Evolutionary conservation across 176 grass and related monocot species (phyloP).

Genomic region (Coix lacrymajobi): DNA sequence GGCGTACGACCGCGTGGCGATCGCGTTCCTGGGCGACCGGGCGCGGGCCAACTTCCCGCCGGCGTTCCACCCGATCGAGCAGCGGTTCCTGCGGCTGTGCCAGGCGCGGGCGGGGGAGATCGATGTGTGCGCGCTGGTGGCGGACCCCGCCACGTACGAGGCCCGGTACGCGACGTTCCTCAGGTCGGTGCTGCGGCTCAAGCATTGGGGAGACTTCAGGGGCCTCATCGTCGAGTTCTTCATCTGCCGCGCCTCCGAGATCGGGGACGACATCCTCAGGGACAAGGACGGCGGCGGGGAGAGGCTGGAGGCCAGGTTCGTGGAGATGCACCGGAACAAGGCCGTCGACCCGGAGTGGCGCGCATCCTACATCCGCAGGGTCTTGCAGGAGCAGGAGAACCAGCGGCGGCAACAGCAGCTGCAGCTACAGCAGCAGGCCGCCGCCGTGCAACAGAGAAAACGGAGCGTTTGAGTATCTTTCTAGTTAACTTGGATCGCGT

Average conservation of each 20-base stretch:
- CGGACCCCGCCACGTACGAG: slow-evolving; percentile 28
- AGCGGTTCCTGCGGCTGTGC: slow-evolving; percentile 19
- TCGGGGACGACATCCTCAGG: not conserved
- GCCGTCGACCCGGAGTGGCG: slow-evolving; percentile 1
- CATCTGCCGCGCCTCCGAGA: not conserved
- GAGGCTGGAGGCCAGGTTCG: slow-evolving; percentile 16
- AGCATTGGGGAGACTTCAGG: not conserved
- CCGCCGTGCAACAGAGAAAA: too few relatives aligned
- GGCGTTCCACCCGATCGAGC: slow-evolving; percentile 23
- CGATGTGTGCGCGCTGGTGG: slow-evolving; percentile 6
- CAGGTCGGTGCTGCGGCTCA: not conserved
- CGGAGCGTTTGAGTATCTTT: too few relatives aligned
- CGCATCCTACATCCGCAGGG: not conserved
- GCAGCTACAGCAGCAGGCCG: too few relatives aligned
- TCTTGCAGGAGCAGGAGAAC: not conserved
- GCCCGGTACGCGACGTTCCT: slow-evolving; percentile 25
- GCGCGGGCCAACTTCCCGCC: not conserved
- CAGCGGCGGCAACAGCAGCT: not conserved
- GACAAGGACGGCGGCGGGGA: not conserved
- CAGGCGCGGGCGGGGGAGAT: not conserved
- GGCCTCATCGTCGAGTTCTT: not conserved
- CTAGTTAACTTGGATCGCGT: too few relatives aligned
- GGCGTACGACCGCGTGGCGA: slow-evolving; percentile 34
- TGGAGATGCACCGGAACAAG: slow-evolving; percentile 47
- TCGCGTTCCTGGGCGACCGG: not conserved